Conservation (phyloP, 106 monocot genomes). For the Vanilla planifolia region DNA sequence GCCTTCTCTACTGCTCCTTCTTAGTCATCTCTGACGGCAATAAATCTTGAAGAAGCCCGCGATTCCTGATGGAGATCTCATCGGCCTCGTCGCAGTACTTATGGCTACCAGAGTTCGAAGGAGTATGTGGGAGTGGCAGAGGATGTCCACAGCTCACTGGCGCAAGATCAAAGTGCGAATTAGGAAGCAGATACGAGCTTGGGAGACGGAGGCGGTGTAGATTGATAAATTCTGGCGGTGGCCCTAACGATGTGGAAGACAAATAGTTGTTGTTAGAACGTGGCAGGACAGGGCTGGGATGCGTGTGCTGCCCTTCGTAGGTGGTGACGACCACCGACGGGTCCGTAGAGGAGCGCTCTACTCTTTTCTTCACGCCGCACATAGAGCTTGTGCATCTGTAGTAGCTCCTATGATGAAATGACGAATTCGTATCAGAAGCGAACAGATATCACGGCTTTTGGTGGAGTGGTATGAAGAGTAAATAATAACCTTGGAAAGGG, state of each 20-base stretch:
- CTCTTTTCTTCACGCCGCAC: conserved; percentile 59
- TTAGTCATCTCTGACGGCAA: conserved; percentile 7
- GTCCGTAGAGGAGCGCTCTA: conserved; percentile 49
- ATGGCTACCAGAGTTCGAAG: neutral
- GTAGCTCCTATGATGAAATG: conserved; percentile 69
- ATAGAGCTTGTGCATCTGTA: conserved; percentile 48
- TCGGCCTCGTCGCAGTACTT: neutral
- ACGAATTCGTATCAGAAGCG: too few relatives aligned
- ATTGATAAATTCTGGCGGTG: neutral
- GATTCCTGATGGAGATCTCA: neutral
- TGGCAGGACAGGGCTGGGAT: conserved; percentile 36
- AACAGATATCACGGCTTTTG: neutral
- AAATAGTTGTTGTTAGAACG: conserved; percentile 13
- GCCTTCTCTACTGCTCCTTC: conserved; percentile 3
- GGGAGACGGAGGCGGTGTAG: neutral
- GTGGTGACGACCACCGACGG: conserved; percentile 54
- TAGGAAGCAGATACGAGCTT: neutral
- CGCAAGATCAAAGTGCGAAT: neutral
- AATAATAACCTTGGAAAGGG: conserved; percentile 67
- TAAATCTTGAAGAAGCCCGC: conserved; percentile 22
- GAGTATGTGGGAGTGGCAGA: too few relatives aligned
- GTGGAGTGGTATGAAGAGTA: conserved; percentile 15
- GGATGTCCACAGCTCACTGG: neutral
- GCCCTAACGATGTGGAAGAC: too few relatives aligned
- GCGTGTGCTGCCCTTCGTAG: conserved; percentile 44